phyloP scores from a whole-genome alignment of 2,329 filamentous ascomycete genomes.

The Talaromyces atroroseus region DNA sequence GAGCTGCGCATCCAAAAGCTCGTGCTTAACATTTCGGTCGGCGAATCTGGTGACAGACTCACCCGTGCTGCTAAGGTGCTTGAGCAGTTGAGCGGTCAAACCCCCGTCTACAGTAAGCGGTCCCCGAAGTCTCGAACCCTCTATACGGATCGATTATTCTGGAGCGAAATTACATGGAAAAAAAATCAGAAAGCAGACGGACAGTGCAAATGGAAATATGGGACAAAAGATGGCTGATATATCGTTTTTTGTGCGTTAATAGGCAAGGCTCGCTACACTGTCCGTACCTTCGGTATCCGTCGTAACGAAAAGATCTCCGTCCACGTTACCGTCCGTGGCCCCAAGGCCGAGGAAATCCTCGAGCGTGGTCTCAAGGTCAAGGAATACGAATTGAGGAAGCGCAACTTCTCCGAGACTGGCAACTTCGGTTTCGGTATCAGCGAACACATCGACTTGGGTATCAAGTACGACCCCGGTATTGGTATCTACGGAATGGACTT shows the following conservation, averaged over 20 bases:
- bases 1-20: conserved; percentile 99
- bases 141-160: not conserved
- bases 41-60: conserved; percentile 99
- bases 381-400: conserved; percentile 99
- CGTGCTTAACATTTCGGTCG: conserved; percentile 98
- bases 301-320: conserved; percentile 99
- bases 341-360: conserved; percentile 99
- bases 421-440: conserved; percentile 99
- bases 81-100: conserved; percentile 99
- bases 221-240: not conserved
- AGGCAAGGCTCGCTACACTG: conserved; percentile 99
- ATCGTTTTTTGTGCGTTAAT: conserved; percentile 15
- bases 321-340: conserved; percentile 98
- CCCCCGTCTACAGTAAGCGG: conserved; percentile 89
- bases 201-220: not conserved
- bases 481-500: conserved; percentile 99
- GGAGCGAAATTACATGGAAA: conserved; percentile 4
- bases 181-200: not conserved
- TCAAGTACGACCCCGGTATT: conserved; percentile 98
- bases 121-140: conserved; percentile 30
- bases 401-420: conserved; percentile 99
- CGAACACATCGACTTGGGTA: conserved; percentile 99
- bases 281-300: conserved; percentile 99
- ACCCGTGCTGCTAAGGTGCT: conserved; percentile 99
- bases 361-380: conserved; percentile 99